These are phyloP conservation scores for Elaeis oleifera DNA, from an alignment of 202 grass and related monocot genomes.

Conservation along the genomic window DNA sequence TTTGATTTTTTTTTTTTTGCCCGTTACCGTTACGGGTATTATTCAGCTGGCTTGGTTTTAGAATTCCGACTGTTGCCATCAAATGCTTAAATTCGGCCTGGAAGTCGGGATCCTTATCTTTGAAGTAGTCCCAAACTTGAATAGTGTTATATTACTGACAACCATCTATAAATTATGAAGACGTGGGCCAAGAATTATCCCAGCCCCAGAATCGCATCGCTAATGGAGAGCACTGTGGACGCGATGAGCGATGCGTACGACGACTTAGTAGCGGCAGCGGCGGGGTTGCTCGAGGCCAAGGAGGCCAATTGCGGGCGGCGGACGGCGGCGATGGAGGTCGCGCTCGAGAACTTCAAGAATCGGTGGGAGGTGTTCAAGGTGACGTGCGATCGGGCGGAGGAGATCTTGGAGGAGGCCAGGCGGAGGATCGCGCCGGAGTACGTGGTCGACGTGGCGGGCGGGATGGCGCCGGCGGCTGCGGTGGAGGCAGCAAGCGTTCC, in stretches of 20 bases:
- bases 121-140: no score
- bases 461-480: neutral
- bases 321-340: neutral
- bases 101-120: no score
- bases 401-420: constrained; percentile 7
- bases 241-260: constrained; percentile 14
- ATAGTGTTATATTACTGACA: no score
- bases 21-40: no score
- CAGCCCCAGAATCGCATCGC: neutral
- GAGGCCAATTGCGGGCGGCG: neutral
- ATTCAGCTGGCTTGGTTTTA: no score
- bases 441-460: neutral
- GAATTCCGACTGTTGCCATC: no score
- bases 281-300: neutral
- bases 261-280: constrained; percentile 4
- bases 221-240: constrained; percentile 6
- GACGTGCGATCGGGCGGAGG: constrained; percentile 14
- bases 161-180: no score
- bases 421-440: neutral
- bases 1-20: no score
- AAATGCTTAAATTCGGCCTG: no score
- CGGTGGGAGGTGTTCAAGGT: constrained; percentile 5
- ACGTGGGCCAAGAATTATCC: no score
- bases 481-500: no score
- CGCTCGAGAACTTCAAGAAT: constrained; percentile 8